Evolutionary conservation across 768 basidiomycete genomes (phyloP), one percentile per base, ranked within the genome.

Genomic region (Suillus subalutaceus): DNA sequence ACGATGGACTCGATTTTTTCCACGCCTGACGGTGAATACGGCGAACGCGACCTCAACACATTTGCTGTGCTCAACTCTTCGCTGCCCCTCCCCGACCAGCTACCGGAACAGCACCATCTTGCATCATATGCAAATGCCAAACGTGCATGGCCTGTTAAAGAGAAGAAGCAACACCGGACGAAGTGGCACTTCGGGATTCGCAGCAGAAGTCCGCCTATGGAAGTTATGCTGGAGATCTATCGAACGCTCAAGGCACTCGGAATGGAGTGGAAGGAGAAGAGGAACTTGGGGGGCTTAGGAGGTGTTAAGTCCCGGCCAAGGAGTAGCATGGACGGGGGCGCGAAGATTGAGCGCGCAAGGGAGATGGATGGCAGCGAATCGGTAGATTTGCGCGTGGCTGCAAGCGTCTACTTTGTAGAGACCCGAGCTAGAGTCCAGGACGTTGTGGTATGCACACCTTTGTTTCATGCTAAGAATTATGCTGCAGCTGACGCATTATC

Each of bases 141-240:
- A 73, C 74, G 74, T n/a, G 44, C 69, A 73, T 85, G 52, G 82
- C 83, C 46, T 75, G 69, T 78, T 78, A 88, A 88, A 73, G 83
- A 84, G 71, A 88, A 89, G 81, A 92, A 90, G 74, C 86, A 88
- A 63, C 88, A 90, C 67, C 88, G 91, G 67, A 92, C 92, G 18
- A 91, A 94, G 69, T 99, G 97, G 97, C 97, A 99, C 76, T 99
- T 98, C 73, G 97, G 97, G 9, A 99, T 99, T 48, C 86, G 97
- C 40, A 96, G 93, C 71, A 85, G 96, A 66, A 92, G 90, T 65
- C 94, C 96, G 40, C 97, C 96, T 26, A 97, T 99, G 93, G 97
- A 99, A 77, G 97, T 99, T 30, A 98, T 99, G 96, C 80, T 97
- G 32, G 97, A 98, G 84, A 97, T 99, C 62, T 99, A 99, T 79